phyloP scores from a whole-genome alignment of 805 yeast species.

The Ogataea ramenticola region DNA sequence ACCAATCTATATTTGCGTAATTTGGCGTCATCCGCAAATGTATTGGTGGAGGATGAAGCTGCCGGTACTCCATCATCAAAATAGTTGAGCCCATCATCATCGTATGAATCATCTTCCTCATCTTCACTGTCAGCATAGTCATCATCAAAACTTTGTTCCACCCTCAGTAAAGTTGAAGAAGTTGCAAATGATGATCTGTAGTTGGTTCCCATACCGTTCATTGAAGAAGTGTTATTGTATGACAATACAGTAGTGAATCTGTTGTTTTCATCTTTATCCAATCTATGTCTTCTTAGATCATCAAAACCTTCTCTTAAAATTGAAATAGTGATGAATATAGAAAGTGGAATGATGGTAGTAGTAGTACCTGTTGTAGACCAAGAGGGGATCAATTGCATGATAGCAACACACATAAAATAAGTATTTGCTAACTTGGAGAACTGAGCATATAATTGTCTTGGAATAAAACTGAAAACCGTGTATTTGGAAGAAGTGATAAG shows the following conservation, averaged over 20 bases:
- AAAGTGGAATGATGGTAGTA: constrained; percentile 86
- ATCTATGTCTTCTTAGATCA: constrained; percentile 79
- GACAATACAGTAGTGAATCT: constrained; percentile 36
- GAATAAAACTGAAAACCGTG: constrained; percentile 71
- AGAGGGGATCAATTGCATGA: constrained; percentile 90
- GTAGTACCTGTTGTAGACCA: constrained; percentile 97
- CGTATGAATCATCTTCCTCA: constrained; percentile 9
- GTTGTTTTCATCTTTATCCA: constrained; percentile 81
- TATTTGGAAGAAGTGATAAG: constrained; percentile 82
- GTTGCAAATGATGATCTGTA: constrained; percentile 9
- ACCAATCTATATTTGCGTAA: constrained; percentile 12
- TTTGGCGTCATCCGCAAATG: constrained; percentile 15
- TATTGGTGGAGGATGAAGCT: no score
- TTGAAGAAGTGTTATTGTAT: neutral
- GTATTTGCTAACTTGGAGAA: constrained; percentile 90
- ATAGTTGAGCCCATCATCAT: no score
- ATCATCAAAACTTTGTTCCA: constrained; percentile 6
- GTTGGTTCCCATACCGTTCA: neutral
- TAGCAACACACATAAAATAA: constrained; percentile 83
- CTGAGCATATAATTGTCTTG: constrained; percentile 84
- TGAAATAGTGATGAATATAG: constrained; percentile 81
- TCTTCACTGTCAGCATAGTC: constrained; percentile 6
- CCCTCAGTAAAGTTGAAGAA: constrained; percentile 21
- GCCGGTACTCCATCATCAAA: no score
- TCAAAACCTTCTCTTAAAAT: constrained; percentile 91